Evolutionary conservation across 257 asterid species (phyloP).

Genomic region (Eustoma russellianum): DNA sequence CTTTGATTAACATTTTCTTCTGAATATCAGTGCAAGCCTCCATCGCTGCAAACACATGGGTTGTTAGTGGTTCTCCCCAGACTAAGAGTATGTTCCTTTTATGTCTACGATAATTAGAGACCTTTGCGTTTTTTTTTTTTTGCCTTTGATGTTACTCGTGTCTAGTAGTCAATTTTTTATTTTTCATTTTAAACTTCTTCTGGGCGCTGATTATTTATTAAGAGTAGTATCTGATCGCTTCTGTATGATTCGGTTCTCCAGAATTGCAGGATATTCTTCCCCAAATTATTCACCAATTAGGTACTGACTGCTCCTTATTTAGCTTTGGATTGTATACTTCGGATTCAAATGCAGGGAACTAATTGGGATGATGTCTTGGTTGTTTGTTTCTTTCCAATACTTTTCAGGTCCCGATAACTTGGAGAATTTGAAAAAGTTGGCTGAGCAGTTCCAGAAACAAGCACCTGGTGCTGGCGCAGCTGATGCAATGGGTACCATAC

Average conservation of each 20-base stretch:
- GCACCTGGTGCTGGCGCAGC: constrained; percentile 28
- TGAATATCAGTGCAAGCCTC: constrained; percentile 54
- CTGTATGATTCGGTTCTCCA: constrained; percentile 9
- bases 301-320: constrained; percentile 6
- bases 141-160: neutral
- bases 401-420: constrained; percentile 63
- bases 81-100: constrained; percentile 44
- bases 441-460: constrained; percentile 70
- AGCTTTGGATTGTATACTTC: no score
- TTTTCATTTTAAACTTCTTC: no score
- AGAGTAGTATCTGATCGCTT: no score
- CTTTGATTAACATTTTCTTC: neutral
- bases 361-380: neutral
- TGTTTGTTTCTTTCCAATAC: neutral
- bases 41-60: constrained; percentile 72
- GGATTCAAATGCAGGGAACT: neutral
- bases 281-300: constrained; percentile 34
- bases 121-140: no score
- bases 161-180: neutral
- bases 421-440: constrained; percentile 66
- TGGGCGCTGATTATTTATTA: neutral
- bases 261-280: constrained; percentile 49
- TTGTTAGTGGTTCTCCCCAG: constrained; percentile 69
- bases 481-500: constrained; percentile 11
- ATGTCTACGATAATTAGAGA: neutral